Conservation (phyloP, 805 yeast genomes). For the Candida railenensis region DNA sequence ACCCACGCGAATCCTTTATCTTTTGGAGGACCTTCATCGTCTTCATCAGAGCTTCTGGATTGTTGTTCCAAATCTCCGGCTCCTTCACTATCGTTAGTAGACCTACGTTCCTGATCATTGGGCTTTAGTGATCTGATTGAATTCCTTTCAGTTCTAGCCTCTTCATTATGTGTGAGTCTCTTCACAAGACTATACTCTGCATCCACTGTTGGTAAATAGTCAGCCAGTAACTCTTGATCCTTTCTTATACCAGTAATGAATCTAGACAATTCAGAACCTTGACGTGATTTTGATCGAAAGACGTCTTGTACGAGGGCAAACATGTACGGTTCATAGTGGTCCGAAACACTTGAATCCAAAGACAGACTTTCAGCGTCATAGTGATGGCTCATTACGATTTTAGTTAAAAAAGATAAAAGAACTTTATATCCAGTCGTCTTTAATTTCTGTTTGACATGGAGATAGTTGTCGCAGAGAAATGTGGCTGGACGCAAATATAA, state of each 20-base stretch:
- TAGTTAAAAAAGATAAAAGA: not conserved
- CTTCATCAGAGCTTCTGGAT: conserved; percentile 1
- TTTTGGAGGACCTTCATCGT: conserved; percentile 7
- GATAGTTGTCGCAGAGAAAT: too few relatives aligned
- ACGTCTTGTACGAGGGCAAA: not conserved
- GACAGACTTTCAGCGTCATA: not conserved
- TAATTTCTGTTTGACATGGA: too few relatives aligned
- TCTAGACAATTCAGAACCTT: conserved; percentile 8
- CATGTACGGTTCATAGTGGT: not conserved
- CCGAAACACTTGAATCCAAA: not conserved
- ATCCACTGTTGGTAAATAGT: not conserved
- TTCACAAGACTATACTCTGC: not conserved
- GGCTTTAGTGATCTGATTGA: not conserved
- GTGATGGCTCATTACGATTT: not conserved
- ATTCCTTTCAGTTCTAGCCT: not conserved
- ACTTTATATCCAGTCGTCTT: not conserved
- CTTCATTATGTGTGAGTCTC: conserved; percentile 2
- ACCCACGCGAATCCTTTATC: conserved; percentile 60
- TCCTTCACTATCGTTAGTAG: not conserved
- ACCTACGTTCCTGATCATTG: not conserved
- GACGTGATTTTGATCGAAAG: not conserved
- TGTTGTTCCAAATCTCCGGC: not conserved
- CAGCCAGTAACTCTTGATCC: not conserved
- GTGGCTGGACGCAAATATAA: too few relatives aligned
- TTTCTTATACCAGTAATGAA: conserved; percentile 17